These are phyloP conservation scores for Mycena maculata DNA, from an alignment of 768 basidiomycete species.

Conservation along the genomic window DNA sequence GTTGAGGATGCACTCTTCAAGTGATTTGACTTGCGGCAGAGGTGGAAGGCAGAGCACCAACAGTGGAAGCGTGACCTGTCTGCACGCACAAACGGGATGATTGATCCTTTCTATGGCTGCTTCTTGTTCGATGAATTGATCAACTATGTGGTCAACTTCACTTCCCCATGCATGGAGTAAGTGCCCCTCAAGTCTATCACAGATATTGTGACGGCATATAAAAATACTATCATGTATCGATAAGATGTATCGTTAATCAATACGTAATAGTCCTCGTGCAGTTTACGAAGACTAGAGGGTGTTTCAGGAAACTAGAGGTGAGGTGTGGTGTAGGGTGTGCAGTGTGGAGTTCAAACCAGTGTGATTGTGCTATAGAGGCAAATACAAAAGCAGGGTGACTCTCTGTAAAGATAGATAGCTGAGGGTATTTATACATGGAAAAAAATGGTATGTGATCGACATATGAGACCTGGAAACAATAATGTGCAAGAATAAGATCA, in stretches of 20 bases:
- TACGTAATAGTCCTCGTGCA: too few relatives aligned
- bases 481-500: too few relatives aligned
- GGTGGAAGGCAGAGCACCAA: constrained; percentile 8
- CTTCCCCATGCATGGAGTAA: constrained; percentile 51
- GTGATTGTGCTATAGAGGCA: too few relatives aligned
- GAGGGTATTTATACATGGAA: too few relatives aligned
- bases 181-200: constrained; percentile 7
- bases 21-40: constrained; percentile 6
- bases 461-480: too few relatives aligned
- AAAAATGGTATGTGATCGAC: too few relatives aligned
- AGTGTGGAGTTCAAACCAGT: too few relatives aligned
- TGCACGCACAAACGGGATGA: constrained; percentile 51
- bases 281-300: too few relatives aligned
- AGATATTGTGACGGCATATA: background rate
- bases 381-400: too few relatives aligned
- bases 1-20: constrained; percentile 12
- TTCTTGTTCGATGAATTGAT: constrained; percentile 59
- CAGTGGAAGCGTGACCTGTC: constrained; percentile 41
- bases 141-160: constrained; percentile 64
- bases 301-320: too few relatives aligned
- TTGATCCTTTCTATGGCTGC: constrained; percentile 57
- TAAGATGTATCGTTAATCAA: constrained; percentile 4
- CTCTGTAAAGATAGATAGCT: too few relatives aligned
- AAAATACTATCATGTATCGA: constrained; percentile 3
- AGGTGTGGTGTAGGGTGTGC: too few relatives aligned